A percentile compares a stretch with the other conserved stretches of the same genome.
These are phyloP conservation scores for Vitis hybrid DNA, from an alignment of 177 flowering plant genomes.

Conservation along the genomic window DNA sequence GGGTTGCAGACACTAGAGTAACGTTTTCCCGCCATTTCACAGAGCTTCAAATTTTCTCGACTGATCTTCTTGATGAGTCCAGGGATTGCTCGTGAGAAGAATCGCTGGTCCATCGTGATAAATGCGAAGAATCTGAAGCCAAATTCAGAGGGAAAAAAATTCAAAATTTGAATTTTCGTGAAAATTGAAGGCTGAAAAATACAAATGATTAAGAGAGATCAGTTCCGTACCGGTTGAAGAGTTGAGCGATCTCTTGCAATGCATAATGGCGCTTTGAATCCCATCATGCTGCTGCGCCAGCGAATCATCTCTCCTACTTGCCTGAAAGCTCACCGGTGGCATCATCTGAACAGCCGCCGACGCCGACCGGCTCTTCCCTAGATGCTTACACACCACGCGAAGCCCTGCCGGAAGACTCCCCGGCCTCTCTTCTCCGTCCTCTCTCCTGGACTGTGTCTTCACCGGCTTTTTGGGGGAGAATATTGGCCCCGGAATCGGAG, in stretches of 20 bases:
- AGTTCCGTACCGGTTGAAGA: conserved; percentile 33
- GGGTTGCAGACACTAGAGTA: neutral
- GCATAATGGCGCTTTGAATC: conserved; percentile 63
- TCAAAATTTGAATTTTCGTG: too few relatives aligned
- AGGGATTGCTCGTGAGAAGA: conserved; percentile 8
- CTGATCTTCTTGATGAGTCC: conserved; percentile 20
- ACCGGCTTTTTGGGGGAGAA: conserved; percentile 12
- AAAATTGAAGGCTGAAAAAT: neutral
- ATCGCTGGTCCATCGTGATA: conserved; percentile 15
- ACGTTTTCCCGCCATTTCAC: neutral
- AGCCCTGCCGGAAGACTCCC: conserved; percentile 20
- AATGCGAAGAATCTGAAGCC: conserved; percentile 6
- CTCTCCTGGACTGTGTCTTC: neutral
- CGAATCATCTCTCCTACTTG: conserved; percentile 47
- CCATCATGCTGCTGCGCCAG: conserved; percentile 54
- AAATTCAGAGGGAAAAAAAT: neutral
- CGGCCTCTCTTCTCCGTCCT: conserved; percentile 14
- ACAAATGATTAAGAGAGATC: neutral
- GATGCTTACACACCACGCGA: conserved; percentile 21
- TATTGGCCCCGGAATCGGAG: conserved; percentile 21
- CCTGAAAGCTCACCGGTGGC: conserved; percentile 12
- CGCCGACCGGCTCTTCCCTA: conserved; percentile 48
- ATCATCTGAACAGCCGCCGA: conserved; percentile 21
- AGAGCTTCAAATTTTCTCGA: conserved; percentile 11
- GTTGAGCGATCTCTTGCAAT: conserved; percentile 57